Evolutionary conservation across 495 filamentous ascomycete genomes (phyloP), one percentile per base, ranked within the genome.

Genomic region (Halenospora varia): DNA sequence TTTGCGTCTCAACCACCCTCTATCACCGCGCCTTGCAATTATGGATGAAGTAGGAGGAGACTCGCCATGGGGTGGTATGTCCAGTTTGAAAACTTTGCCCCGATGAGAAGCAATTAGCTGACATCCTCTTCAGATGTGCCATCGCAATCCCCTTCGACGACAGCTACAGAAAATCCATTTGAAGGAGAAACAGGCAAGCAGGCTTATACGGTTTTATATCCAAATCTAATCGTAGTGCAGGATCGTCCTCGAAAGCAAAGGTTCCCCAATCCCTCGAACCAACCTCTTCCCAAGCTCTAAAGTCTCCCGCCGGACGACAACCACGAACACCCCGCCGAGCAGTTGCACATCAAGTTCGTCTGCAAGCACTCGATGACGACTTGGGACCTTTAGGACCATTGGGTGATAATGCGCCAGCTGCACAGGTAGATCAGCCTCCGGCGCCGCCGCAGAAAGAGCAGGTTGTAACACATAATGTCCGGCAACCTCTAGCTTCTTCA

Each of bases 351-450:
- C 80, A 88, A 29, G 95, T 89, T 40, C 84, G 84, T 44, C 80
- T 97, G 48, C 88, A 97, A 74, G 90, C 90, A 26, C 85, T 96
- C 58, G 90, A 93, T 65, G 89, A 96, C 68, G 87, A 90, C 44
- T 78, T 96, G 49, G 95, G 94, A 25, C 94, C 94, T n/a, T 80
- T 98, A 25, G 95, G 94, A 39, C 90, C 94, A 51, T 75, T 92
- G 2, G 86, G 87, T 20, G 80, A 85, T 55, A 85, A 80, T 44
- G 73, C 79, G 42, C 71, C 73, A 24, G 65, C 71, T 49, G 55
- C 62, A 13, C 54, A 58, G 65, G 61, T 69, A 40, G 88, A 92
- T 55, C 76, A 86, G 52, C 91, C 92, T n/a, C 94, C 94, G 15
- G 82, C 78, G 48, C 94, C 93, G 20, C 94, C 94, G 8, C 83